Conservation (phyloP, 2,329 filamentous ascomycete genomes). For the Pyricularia sp. region DNA sequence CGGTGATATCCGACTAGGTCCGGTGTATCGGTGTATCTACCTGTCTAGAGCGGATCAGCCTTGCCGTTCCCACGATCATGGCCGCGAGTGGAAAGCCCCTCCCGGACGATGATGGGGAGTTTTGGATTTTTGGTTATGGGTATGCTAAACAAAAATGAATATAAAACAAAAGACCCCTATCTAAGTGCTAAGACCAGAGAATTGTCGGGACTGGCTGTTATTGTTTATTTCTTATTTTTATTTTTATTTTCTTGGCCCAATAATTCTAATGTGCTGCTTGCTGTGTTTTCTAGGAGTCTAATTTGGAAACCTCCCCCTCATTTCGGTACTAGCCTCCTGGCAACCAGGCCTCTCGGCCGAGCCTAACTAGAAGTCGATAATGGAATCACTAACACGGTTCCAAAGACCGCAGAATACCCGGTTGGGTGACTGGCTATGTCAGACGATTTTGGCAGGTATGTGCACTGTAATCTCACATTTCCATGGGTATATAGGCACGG, state of each 20-base stretch:
- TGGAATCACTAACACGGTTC: not conserved
- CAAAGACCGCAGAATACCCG: constrained; percentile 69
- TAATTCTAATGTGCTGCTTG: constrained; percentile 3
- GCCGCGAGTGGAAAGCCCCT: not conserved
- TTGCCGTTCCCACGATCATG: not conserved
- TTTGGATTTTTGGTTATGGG: constrained; percentile 98
- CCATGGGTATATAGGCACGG: not conserved
- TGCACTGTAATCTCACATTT: constrained; percentile 5
- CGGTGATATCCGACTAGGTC: not conserved
- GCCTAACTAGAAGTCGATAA: not conserved
- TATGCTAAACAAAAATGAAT: constrained; percentile 21
- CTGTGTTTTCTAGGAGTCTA: constrained; percentile 50
- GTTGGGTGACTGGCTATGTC: constrained; percentile 88
- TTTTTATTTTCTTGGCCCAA: not conserved
- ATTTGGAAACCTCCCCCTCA: constrained; percentile 98
- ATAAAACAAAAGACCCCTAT: not conserved
- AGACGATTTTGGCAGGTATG: constrained; percentile 95
- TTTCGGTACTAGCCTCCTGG: constrained; percentile 52
- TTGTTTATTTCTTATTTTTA: not conserved
- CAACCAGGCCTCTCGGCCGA: not conserved
- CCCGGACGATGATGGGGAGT: constrained; percentile 37
- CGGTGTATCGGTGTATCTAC: not conserved
- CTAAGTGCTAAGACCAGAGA: not conserved
- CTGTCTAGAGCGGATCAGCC: not conserved
- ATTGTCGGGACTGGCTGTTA: too few relatives aligned